A percentile compares a stretch with the other conserved stretches of the same genome.
phyloP scores from a whole-genome alignment of 23 red algal species.

The Gracilaria vermiculophylla region DNA sequence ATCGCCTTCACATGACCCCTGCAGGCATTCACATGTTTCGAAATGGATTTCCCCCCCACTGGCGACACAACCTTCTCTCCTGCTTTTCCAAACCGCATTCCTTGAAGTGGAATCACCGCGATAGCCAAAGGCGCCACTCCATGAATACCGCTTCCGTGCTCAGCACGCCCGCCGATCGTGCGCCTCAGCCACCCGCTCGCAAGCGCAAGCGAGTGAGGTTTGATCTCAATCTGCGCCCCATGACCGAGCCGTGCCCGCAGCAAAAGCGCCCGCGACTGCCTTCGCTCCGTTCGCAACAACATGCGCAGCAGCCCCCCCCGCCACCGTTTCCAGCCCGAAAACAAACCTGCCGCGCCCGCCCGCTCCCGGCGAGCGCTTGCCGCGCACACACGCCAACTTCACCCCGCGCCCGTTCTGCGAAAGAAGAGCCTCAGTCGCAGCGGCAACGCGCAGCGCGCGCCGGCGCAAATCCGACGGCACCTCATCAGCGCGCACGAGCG shows the following conservation, averaged over 20 bases:
- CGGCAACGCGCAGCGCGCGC: too few relatives aligned
- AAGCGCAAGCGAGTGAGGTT: neutral
- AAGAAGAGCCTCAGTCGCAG: too few relatives aligned
- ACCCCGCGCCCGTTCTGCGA: too few relatives aligned
- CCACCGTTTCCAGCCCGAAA: neutral
- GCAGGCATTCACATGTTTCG: neutral
- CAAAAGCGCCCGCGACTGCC: neutral
- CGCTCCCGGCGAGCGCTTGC: too few relatives aligned
- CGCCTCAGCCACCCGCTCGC: neutral
- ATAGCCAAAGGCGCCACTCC: neutral
- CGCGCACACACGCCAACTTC: too few relatives aligned
- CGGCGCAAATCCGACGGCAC: too few relatives aligned
- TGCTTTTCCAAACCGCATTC: neutral
- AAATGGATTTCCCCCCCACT: constrained; percentile 5
- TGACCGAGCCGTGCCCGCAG: neutral
- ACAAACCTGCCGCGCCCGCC: neutral
- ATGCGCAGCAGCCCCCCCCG: neutral
- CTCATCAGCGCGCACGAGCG: too few relatives aligned
- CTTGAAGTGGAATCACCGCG: neutral
- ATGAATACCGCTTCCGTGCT: neutral
- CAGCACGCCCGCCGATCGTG: neutral
- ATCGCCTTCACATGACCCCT: neutral
- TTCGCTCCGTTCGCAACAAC: too few relatives aligned
- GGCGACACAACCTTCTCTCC: neutral
- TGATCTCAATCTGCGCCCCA: neutral